A percentile compares a stretch with the other conserved stretches of the same genome.
These are phyloP conservation scores for Colletotrichum paranaense DNA, from an alignment of 2,329 filamentous ascomycete genomes.

Conservation along the genomic window DNA sequence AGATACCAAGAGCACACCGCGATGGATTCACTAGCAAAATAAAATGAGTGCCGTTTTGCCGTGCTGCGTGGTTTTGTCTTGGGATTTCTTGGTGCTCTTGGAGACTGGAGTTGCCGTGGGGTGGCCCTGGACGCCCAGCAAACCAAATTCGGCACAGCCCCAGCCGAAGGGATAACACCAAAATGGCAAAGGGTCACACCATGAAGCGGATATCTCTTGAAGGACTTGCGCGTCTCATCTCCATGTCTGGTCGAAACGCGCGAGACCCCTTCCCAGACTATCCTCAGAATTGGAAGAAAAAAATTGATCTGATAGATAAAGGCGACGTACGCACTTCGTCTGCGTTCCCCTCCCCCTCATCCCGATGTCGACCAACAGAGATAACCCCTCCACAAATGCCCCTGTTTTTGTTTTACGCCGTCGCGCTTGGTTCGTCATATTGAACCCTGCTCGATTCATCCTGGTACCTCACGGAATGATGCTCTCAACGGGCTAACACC, in stretches of 20 bases:
- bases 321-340: not conserved
- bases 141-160: not conserved
- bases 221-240: not conserved
- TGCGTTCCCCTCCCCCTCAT: not conserved
- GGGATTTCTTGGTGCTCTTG: not conserved
- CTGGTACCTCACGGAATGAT: too few species aligned
- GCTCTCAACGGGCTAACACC: not conserved
- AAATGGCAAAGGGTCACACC: not conserved
- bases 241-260: not conserved
- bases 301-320: not conserved
- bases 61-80: not conserved
- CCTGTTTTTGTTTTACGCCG: not conserved
- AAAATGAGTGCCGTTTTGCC: not conserved
- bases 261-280: not conserved
- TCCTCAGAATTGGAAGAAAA: too few species aligned
- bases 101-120: too few species aligned
- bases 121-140: slow-evolving; percentile 1
- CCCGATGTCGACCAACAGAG: not conserved
- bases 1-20: not conserved
- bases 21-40: not conserved
- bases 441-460: not conserved
- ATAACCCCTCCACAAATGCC: not conserved
- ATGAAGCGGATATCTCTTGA: not conserved
- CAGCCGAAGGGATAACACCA: not conserved
- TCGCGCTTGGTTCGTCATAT: not conserved